Percentiles rank a stretch among this genome's conserved stretches.
These are phyloP conservation scores for Taphrina flavorubra DNA, from an alignment of 1,139 yeast genomes.

Conservation along the genomic window DNA sequence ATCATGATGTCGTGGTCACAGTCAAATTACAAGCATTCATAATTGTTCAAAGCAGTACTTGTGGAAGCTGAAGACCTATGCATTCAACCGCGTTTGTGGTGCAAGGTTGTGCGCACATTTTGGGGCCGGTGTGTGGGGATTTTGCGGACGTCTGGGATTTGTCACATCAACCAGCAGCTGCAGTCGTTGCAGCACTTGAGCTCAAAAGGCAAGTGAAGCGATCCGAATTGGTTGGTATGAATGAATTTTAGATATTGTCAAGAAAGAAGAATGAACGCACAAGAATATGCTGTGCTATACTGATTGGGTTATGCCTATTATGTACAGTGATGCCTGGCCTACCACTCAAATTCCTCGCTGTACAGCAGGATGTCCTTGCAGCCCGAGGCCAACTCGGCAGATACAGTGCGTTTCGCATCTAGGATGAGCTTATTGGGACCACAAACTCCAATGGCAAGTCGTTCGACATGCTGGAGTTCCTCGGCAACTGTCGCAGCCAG, in stretches of 20 bases:
- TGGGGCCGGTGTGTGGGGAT: constrained; percentile 15
- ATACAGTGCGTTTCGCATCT: constrained; percentile 15
- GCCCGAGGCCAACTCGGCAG: constrained; percentile 4
- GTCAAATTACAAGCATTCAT: too few species aligned
- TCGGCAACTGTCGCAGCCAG: background rate
- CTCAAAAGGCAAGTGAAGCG: too few species aligned
- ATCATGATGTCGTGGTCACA: background rate
- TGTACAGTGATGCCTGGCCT: background rate
- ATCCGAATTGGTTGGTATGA: background rate
- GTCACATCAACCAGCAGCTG: background rate
- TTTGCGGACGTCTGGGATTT: background rate
- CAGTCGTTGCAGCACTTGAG: background rate
- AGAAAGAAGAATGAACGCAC: background rate
- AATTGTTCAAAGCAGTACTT: too few species aligned
- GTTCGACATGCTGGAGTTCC: background rate
- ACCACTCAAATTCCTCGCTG: constrained; percentile 29
- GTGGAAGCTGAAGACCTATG: too few species aligned
- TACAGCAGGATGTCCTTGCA: constrained; percentile 12
- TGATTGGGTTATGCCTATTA: background rate
- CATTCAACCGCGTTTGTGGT: background rate
- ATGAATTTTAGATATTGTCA: background rate
- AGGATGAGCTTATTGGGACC: constrained; percentile 14
- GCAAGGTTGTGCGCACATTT: background rate
- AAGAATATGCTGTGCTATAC: background rate
- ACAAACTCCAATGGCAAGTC: constrained; percentile 20